These are phyloP conservation scores for Achlya hypogyna DNA, from an alignment of 352 stramenopile species.

Conservation along the genomic window DNA sequence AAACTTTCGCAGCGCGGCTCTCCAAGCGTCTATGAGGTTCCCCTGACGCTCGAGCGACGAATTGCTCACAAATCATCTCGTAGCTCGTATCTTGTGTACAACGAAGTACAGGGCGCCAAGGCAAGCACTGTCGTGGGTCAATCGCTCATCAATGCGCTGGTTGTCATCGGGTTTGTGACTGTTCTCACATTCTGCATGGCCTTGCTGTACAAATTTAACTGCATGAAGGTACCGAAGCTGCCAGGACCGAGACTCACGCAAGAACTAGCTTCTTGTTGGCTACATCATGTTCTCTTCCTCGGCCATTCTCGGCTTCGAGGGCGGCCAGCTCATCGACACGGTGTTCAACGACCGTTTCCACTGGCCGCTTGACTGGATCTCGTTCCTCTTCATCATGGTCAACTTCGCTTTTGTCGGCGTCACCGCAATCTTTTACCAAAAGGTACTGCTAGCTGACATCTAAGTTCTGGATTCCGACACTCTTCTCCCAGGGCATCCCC, in stretches of 20 bases:
- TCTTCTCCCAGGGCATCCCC: constrained; percentile 30
- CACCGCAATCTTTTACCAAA: constrained; percentile 87
- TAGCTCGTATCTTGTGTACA: constrained; percentile 74
- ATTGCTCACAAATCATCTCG: not conserved
- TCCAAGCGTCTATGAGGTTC: constrained; percentile 71
- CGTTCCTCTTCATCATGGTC: constrained; percentile 83
- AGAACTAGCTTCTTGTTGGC: constrained; percentile 50
- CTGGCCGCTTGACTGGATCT: constrained; percentile 65
- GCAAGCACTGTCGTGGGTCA: constrained; percentile 31
- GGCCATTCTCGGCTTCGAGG: constrained; percentile 80
- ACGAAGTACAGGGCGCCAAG: constrained; percentile 32
- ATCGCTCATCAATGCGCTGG: constrained; percentile 79
- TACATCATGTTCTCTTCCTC: constrained; percentile 87
- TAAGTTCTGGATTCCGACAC: not conserved
- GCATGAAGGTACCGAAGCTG: constrained; percentile 38
- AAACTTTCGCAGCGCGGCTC: constrained; percentile 69
- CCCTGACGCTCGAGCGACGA: not conserved
- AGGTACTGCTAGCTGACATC: constrained; percentile 21
- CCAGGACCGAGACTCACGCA: not conserved
- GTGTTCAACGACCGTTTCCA: constrained; percentile 63
- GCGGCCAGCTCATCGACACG: constrained; percentile 74
- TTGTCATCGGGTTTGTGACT: constrained; percentile 82
- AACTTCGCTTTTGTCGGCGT: constrained; percentile 87
- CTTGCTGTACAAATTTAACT: constrained; percentile 86
- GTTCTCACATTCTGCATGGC: constrained; percentile 84